Conservation (phyloP, 176 grass and related monocot genomes). For the Rhipidocladum racemiflorum region DNA sequence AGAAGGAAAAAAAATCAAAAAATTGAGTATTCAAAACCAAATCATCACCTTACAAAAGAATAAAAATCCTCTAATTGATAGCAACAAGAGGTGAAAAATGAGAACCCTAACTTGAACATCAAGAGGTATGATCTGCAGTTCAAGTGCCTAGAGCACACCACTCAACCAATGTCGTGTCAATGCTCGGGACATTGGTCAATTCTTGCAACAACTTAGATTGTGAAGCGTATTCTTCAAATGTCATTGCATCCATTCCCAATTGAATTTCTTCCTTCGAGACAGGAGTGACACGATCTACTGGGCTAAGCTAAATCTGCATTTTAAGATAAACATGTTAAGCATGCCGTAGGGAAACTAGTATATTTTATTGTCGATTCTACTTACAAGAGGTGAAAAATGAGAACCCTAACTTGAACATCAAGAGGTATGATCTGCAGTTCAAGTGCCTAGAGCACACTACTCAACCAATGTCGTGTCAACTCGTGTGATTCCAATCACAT, state of each 20-base stretch:
- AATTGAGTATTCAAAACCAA: too few species aligned
- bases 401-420: neutral
- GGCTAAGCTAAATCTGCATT: conserved; percentile 12
- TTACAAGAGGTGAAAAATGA: neutral
- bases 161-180: conserved; percentile 20
- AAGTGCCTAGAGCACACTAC: neutral
- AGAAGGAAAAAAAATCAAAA: too few species aligned
- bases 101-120: neutral
- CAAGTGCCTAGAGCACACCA: neutral
- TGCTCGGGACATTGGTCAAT: conserved; percentile 47
- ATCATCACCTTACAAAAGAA: too few species aligned
- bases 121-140: neutral
- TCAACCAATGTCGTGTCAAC: neutral
- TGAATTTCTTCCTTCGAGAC: conserved; percentile 19
- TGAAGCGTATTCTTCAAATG: conserved; percentile 42
- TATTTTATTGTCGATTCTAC: neutral
- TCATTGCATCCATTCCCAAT: conserved; percentile 34
- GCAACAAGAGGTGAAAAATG: neutral
- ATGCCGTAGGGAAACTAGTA: neutral
- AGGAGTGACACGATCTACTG: neutral
- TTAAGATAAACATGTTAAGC: neutral
- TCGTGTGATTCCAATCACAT: neutral
- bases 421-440: neutral
- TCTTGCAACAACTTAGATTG: conserved; percentile 56
- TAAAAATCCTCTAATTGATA: too few species aligned